phyloP scores from a whole-genome alignment of 1,139 yeast genomes.

The Suhomyces wounanorum region DNA sequence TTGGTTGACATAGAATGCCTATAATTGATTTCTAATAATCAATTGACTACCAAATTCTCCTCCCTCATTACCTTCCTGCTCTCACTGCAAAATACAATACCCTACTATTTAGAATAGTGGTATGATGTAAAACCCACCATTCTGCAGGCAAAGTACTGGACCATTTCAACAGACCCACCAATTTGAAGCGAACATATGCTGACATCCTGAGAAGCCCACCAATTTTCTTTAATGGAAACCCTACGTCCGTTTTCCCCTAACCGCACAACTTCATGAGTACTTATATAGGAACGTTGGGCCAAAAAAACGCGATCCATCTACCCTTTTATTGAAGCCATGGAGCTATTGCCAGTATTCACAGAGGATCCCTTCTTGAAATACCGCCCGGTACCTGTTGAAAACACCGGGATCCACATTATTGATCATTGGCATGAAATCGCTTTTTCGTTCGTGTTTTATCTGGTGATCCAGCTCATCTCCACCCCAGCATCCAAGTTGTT shows the following conservation, averaged over 20 bases:
- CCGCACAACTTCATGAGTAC: not conserved
- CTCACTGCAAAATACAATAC: too few relatives aligned
- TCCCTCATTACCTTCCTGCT: too few relatives aligned
- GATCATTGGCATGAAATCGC: slow-evolving; percentile 61
- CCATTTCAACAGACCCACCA: too few relatives aligned
- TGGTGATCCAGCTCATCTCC: slow-evolving; percentile 42
- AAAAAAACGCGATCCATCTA: slow-evolving; percentile 3
- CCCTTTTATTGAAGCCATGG: slow-evolving; percentile 3
- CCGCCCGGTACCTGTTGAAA: slow-evolving; percentile 49
- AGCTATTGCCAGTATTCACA: slow-evolving; percentile 27
- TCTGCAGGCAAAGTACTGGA: too few relatives aligned
- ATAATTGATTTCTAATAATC: too few relatives aligned
- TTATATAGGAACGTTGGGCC: not conserved
- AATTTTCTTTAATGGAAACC: not conserved
- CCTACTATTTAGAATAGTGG: too few relatives aligned
- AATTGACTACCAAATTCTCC: too few relatives aligned
- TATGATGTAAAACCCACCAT: too few relatives aligned
- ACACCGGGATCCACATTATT: slow-evolving; percentile 27
- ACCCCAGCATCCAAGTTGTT: slow-evolving; percentile 32
- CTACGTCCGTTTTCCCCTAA: not conserved
- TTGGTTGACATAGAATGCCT: too few relatives aligned
- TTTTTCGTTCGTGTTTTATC: slow-evolving; percentile 42
- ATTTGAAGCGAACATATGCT: too few relatives aligned
- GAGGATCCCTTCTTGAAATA: slow-evolving; percentile 47
- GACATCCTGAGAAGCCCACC: not conserved